Conservation (phyloP, 257 asterid species). For the Lithospermum erythrorhizon region DNA sequence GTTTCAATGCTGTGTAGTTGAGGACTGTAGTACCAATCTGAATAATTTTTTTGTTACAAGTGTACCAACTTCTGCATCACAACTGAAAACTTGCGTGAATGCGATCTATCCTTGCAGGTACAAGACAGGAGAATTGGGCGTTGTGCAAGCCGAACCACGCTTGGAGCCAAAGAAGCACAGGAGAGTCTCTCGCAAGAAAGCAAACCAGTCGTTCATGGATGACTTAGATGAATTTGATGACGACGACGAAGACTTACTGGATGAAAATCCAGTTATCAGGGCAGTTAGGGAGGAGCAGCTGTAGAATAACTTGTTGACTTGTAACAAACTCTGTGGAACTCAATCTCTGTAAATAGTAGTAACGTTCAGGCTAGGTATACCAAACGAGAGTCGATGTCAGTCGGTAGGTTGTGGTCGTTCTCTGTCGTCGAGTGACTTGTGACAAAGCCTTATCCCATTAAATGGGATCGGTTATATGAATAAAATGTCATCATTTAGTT, state of each 20-base stretch:
- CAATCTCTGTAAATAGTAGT: background rate
- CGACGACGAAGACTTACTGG: conserved; percentile 30
- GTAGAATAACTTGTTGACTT: conserved; percentile 5
- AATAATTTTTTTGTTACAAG: background rate
- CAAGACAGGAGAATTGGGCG: conserved; percentile 71
- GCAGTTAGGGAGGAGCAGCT: conserved; percentile 30
- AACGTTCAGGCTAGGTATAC: no score
- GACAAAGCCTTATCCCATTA: no score
- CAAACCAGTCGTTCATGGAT: conserved; percentile 67
- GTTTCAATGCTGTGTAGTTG: no score
- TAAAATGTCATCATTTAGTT: no score
- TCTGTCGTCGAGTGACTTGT: no score
- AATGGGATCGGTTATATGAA: no score
- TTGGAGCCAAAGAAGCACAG: conserved; percentile 80
- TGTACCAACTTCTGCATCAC: background rate
- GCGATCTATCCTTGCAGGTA: conserved; percentile 27
- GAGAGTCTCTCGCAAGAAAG: conserved; percentile 79
- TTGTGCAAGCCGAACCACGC: conserved; percentile 82
- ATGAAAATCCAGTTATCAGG: conserved; percentile 34
- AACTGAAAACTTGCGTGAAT: background rate
- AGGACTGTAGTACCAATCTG: background rate
- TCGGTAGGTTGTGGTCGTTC: no score
- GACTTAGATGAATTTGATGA: conserved; percentile 62
- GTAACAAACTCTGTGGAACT: background rate
- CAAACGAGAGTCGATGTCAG: no score